Percentiles rank a stretch among this genome's conserved stretches.
These are phyloP conservation scores for Hyaloscypha finlandica DNA, from an alignment of 495 filamentous ascomycete genomes.

Conservation along the genomic window DNA sequence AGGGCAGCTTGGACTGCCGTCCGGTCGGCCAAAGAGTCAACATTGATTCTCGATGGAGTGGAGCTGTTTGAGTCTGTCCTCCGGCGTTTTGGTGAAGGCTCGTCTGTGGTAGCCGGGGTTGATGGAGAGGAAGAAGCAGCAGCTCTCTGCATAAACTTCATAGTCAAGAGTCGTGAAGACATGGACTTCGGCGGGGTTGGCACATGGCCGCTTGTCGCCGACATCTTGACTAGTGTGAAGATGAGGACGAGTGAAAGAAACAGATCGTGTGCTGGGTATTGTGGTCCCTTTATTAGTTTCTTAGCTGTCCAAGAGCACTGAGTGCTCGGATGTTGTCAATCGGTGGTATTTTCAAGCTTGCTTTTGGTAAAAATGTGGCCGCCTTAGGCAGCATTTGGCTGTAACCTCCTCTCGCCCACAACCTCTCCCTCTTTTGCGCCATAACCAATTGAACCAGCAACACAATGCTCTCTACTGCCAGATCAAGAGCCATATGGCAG, in stretches of 20 bases:
- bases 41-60: slow-evolving; percentile 28
- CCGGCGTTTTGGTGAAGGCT: slow-evolving; percentile 54
- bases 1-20: slow-evolving; percentile 66
- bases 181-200: slow-evolving; percentile 60
- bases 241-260: not conserved
- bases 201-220: slow-evolving; percentile 14
- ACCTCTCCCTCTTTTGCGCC: slow-evolving; percentile 29
- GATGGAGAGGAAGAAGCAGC: slow-evolving; percentile 60
- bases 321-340: slow-evolving; percentile 8
- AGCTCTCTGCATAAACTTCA: slow-evolving; percentile 99
- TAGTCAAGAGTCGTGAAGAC: slow-evolving; percentile 87
- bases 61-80: slow-evolving; percentile 39
- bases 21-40: slow-evolving; percentile 43
- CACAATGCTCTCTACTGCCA: slow-evolving; percentile 60
- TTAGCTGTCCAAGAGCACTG: slow-evolving; percentile 1
- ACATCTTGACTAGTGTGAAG: slow-evolving; percentile 24
- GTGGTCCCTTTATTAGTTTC: slow-evolving; percentile 8
- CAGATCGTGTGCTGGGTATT: not conserved
- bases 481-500: slow-evolving; percentile 43
- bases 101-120: slow-evolving; percentile 41
- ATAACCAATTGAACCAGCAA: slow-evolving; percentile 36
- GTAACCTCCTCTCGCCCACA: slow-evolving; percentile 26
- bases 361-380: slow-evolving; percentile 22
- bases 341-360: not conserved
- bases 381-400: slow-evolving; percentile 34